Conservation (phyloP, 257 asterid species). For the Coffea eugenioides region DNA sequence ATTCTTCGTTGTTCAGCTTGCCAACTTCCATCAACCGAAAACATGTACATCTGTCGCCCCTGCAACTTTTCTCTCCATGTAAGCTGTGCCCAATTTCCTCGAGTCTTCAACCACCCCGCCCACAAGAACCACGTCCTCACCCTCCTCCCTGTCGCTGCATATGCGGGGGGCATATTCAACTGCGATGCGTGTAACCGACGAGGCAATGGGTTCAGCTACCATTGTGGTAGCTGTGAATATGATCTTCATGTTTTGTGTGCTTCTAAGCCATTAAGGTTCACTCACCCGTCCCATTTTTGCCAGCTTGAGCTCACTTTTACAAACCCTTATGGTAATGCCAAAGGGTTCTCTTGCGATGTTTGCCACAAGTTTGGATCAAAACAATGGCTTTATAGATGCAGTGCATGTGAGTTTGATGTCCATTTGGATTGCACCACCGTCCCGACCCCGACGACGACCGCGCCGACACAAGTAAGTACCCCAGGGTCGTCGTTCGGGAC, state of each 20-base stretch:
- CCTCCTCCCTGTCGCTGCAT: conserved; percentile 42
- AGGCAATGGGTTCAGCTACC: conserved; percentile 60
- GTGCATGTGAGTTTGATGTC: conserved; percentile 49
- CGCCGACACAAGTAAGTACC: not conserved
- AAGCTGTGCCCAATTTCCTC: conserved; percentile 44
- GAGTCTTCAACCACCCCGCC: conserved; percentile 52
- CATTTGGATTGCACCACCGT: conserved; percentile 45
- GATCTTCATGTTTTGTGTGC: conserved; percentile 68
- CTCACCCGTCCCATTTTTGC: conserved; percentile 47
- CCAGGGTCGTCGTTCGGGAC: not conserved
- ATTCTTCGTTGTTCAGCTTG: conserved; percentile 46
- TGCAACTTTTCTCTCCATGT: conserved; percentile 58
- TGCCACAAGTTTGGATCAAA: conserved; percentile 43
- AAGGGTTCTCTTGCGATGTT: conserved; percentile 58
- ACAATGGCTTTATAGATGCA: conserved; percentile 70
- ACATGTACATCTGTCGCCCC: conserved; percentile 53
- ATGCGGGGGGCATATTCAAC: conserved; percentile 48
- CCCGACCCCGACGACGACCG: not conserved
- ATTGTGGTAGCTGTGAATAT: conserved; percentile 47
- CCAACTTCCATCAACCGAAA: conserved; percentile 39
- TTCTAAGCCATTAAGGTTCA: conserved; percentile 37
- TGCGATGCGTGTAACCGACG: conserved; percentile 58
- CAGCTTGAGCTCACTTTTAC: conserved; percentile 46
- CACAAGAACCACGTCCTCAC: conserved; percentile 50
- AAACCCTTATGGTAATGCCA: conserved; percentile 36